Conservation (phyloP, 176 grass and related monocot genomes). For the Musa itinerans region DNA sequence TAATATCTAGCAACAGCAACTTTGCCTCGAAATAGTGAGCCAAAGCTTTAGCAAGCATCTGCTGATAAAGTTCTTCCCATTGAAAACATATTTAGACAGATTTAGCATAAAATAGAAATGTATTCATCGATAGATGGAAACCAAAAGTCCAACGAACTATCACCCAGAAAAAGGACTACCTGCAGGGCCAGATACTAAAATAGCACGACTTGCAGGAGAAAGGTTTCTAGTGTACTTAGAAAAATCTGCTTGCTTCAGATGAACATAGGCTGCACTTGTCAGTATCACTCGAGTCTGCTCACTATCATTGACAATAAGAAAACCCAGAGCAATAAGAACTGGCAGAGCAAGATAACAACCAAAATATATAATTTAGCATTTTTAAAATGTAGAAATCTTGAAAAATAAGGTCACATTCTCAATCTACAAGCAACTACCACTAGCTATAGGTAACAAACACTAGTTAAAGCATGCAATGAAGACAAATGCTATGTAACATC, state of each 20-base stretch:
- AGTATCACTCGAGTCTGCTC: conserved; percentile 81
- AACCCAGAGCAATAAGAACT: not conserved
- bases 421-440: not conserved
- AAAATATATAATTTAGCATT: not conserved
- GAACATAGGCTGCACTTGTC: conserved; percentile 83
- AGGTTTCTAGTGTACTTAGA: conserved; percentile 82
- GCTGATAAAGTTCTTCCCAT: conserved; percentile 83
- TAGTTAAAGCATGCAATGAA: too few relatives aligned
- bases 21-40: conserved; percentile 83
- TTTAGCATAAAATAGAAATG: too few relatives aligned
- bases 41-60: conserved; percentile 89
- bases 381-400: not conserved
- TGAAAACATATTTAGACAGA: too few relatives aligned
- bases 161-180: conserved; percentile 33
- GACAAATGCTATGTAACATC: too few relatives aligned
- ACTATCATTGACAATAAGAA: conserved; percentile 29
- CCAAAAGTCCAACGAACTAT: not conserved
- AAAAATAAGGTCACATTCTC: not conserved
- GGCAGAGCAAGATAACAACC: not conserved
- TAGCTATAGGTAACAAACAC: too few relatives aligned
- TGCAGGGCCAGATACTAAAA: conserved; percentile 79
- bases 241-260: conserved; percentile 89
- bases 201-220: conserved; percentile 78
- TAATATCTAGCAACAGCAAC: conserved; percentile 77
- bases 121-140: not conserved